Base-by-base conservation (phyloP, 2,329 filamentous ascomycete genomes). In the Aspergillus viridinutans region DNA sequence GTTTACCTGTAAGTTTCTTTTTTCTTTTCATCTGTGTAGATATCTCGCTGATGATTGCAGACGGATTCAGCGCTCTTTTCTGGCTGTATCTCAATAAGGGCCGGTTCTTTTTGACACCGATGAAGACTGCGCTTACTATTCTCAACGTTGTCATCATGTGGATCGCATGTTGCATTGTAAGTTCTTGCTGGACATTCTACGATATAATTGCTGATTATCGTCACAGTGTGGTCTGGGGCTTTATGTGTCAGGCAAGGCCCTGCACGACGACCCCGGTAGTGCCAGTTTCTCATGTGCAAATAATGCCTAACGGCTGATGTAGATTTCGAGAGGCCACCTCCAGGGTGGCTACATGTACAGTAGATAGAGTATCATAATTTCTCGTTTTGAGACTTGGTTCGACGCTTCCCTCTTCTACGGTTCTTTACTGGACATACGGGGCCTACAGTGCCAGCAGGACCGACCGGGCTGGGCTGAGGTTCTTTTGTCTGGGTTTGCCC, bases 1-100 rank as follows among this genome's bases (percentile, higher is more conserved):
- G 85, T 89, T 89, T 69, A 85, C 81, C 40, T 81, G 60, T 65
- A 50, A 56, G 61, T 58, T 40, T 17, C 12, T n/a, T 23, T 10
- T 21, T 26, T 17, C 17, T n/a, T n/a, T 9, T 14, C 29, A 23
- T 55, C 4, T 59, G 48, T 58, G 56, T 8, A 3, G 53, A 63
- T 20, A 62, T 14, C 4, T 47, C 14, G 47, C 47, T 28, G 32
- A 29, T 8, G n/a, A 6, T 20, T n/a, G 20, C 45, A 54, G 52
- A 53, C 28, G 59, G 59, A 5, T 49, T 61, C 25, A 51, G 65
- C 50, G 71, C 68, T 4, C 61, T 74, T 48, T 73, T 73, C 58
- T 74, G 72, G 72, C 60, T 73, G 48, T 63, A 70, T 57, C 62
- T 74, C 61, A 72, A 73, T 57, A 55, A 56, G n/a, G 70, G 71